Percentiles rank a stretch among this genome's conserved stretches.
Evolutionary conservation across 768 basidiomycete species (phyloP).

Genomic region (Agaricus bisporus): DNA sequence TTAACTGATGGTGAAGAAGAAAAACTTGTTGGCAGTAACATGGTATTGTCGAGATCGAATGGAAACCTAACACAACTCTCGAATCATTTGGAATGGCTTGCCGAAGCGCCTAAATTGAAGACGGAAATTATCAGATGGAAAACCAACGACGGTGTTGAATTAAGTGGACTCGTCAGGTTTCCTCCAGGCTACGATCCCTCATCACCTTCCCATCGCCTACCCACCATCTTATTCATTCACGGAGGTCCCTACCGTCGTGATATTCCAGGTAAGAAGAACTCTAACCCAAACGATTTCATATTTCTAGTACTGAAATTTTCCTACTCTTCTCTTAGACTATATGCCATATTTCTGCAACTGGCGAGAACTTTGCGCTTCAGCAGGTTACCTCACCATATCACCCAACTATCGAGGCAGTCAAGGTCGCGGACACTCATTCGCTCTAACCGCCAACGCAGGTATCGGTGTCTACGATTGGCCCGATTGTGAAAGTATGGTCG

Average conservation of each 20-base stretch:
- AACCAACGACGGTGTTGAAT: conserved; percentile 21
- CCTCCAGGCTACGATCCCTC: conserved; percentile 18
- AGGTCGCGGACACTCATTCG: conserved; percentile 28
- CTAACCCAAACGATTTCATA: too few species aligned
- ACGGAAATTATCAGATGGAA: conserved; percentile 25
- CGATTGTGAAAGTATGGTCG: conserved; percentile 32
- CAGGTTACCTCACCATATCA: conserved; percentile 29
- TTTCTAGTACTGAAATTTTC: neutral
- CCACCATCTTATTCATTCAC: conserved; percentile 6
- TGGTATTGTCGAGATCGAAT: neutral
- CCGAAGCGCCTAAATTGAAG: conserved; percentile 18
- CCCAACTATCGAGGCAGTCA: conserved; percentile 33
- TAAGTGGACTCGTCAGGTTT: conserved; percentile 27
- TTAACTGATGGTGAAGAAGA: conserved; percentile 6
- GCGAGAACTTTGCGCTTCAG: conserved; percentile 27
- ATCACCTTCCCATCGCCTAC: neutral
- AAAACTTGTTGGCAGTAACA: neutral
- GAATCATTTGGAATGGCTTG: conserved; percentile 27
- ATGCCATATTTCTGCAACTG: conserved; percentile 35
- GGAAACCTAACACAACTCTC: conserved; percentile 19
- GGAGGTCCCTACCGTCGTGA: conserved; percentile 16
- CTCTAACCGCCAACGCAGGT: conserved; percentile 22
- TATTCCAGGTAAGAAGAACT: conserved; percentile 18
- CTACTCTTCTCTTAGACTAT: conserved; percentile 20
- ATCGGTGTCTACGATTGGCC: conserved; percentile 25